These are phyloP conservation scores for Fusarium chlamydosporum DNA, from an alignment of 2,329 filamentous ascomycete genomes.

Conservation along the genomic window DNA sequence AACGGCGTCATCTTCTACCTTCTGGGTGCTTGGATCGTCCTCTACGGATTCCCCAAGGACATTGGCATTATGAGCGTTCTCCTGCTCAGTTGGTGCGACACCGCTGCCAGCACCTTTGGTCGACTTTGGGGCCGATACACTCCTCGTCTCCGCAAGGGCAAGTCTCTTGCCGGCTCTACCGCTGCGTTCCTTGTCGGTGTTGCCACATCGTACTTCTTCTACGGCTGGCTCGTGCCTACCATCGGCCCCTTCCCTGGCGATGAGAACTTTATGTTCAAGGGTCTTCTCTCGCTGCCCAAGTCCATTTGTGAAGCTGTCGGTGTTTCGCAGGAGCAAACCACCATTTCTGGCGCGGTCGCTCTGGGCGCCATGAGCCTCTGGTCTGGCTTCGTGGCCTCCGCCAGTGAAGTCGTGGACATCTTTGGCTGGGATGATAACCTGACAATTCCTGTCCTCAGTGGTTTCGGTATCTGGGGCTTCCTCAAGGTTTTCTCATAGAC, in stretches of 20 bases:
- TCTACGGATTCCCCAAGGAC: constrained; percentile 93
- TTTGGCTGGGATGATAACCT: constrained; percentile 98
- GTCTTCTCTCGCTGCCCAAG: constrained; percentile 77
- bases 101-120: constrained; percentile 94
- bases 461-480: constrained; percentile 90
- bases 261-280: constrained; percentile 82
- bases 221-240: constrained; percentile 84
- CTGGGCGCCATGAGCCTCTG: constrained; percentile 85
- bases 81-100: constrained; percentile 97
- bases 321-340: constrained; percentile 69
- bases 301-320: constrained; percentile 72
- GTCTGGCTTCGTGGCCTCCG: constrained; percentile 89
- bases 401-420: constrained; percentile 90
- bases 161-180: constrained; percentile 89
- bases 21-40: constrained; percentile 87
- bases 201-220: constrained; percentile 87
- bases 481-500: constrained; percentile 83
- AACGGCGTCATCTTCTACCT: constrained; percentile 99
- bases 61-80: constrained; percentile 90
- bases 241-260: constrained; percentile 78
- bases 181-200: constrained; percentile 88
- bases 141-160: constrained; percentile 84
- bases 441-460: constrained; percentile 93
- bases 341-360: constrained; percentile 78
- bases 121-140: constrained; percentile 92